Conservation (phyloP, 495 filamentous ascomycete species). For the Achaetomiella virescens region DNA sequence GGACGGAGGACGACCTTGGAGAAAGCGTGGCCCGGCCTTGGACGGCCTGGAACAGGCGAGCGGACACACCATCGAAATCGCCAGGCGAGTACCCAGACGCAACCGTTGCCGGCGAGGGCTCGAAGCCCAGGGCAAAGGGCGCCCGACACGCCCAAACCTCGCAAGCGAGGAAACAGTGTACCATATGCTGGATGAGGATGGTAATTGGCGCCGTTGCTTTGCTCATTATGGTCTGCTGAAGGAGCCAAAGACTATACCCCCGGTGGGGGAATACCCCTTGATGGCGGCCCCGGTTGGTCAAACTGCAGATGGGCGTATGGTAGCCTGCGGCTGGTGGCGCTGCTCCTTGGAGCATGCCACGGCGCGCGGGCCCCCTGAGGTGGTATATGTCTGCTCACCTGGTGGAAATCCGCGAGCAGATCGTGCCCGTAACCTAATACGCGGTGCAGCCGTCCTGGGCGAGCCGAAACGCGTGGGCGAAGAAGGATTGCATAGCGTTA, state of each 20-base stretch:
- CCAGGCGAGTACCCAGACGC: not conserved
- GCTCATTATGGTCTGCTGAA: conserved; percentile 20
- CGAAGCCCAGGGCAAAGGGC: not conserved
- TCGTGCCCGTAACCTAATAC: conserved; percentile 24
- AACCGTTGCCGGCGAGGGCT: not conserved
- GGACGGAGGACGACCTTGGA: not conserved
- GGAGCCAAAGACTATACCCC: not conserved
- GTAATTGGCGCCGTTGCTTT: conserved; percentile 19
- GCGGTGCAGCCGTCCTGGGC: conserved; percentile 49
- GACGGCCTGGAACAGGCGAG: not conserved
- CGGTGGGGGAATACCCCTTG: not conserved
- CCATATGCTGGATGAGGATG: conserved; percentile 12
- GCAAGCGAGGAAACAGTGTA: conserved; percentile 8
- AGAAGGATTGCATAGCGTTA: conserved; percentile 91
- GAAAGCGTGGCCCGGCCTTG: not conserved
- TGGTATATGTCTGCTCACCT: not conserved
- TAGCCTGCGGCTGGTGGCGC: not conserved
- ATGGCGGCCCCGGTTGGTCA: too few relatives aligned
- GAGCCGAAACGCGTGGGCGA: conserved; percentile 72
- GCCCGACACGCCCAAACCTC: conserved; percentile 12
- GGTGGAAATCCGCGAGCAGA: not conserved
- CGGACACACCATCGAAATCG: not conserved
- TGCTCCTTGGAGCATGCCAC: not conserved
- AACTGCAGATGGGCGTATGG: not conserved
- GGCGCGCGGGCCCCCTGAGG: not conserved